Evolutionary conservation across 164 flowering plant species (phyloP).

Genomic region (Vitis rupestris): DNA sequence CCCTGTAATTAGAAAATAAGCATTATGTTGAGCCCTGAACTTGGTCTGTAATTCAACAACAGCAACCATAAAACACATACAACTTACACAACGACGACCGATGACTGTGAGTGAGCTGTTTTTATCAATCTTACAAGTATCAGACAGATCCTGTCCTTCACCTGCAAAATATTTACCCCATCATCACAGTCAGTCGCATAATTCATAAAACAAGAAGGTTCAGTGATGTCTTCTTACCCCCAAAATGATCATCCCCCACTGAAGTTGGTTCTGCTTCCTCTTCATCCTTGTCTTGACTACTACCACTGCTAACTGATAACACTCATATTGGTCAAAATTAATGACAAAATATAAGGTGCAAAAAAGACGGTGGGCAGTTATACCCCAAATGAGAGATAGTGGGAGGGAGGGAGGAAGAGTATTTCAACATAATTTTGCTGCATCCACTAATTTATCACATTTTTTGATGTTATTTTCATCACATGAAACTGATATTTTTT

Average conservation of each 20-base stretch:
- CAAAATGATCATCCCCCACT: constrained; percentile 16
- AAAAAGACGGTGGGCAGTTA: not conserved
- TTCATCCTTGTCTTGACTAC: constrained; percentile 36
- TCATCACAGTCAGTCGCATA: constrained; percentile 12
- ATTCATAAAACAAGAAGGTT: constrained; percentile 2
- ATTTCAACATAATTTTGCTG: not conserved
- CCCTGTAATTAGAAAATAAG: constrained; percentile 42
- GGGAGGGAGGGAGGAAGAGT: not conserved
- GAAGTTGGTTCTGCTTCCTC: constrained; percentile 16
- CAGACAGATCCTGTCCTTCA: constrained; percentile 18
- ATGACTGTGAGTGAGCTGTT: constrained; percentile 21
- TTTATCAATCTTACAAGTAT: constrained; percentile 16
- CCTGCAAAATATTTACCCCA: constrained; percentile 29
- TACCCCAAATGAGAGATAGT: not conserved
- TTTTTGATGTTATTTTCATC: no score
- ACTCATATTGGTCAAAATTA: constrained; percentile 19
- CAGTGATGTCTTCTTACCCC: constrained; percentile 23
- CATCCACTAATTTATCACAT: not conserved
- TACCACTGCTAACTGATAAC: constrained; percentile 51
- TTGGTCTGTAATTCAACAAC: constrained; percentile 7
- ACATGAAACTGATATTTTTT: no score
- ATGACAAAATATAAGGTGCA: constrained; percentile 2
- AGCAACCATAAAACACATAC: constrained; percentile 42
- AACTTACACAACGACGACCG: constrained; percentile 80
- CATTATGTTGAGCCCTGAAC: constrained; percentile 26